These are phyloP conservation scores for Wakefieldia striispora DNA, from an alignment of 768 basidiomycete genomes.

Conservation along the genomic window DNA sequence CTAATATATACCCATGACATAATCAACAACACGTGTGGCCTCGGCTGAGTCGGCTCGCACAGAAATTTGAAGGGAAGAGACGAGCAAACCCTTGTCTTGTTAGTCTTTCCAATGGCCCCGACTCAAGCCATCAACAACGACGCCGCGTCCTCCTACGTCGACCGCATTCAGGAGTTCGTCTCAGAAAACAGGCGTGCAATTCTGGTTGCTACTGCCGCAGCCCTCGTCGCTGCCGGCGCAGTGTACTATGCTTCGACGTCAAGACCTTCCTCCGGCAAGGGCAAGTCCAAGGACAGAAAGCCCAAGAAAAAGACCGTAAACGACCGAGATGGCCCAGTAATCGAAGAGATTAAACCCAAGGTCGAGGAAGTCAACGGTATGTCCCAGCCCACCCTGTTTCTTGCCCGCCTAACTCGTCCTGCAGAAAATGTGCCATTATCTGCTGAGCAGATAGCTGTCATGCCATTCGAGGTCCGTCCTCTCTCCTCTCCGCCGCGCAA, in stretches of 20 bases:
- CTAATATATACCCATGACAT: slow-evolving; percentile 25
- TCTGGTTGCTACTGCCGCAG: slow-evolving; percentile 69
- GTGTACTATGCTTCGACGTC: slow-evolving; percentile 63
- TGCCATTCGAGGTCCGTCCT: slow-evolving; percentile 55
- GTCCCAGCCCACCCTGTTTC: slow-evolving; percentile 6
- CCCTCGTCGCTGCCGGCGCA: slow-evolving; percentile 67
- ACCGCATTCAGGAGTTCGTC: slow-evolving; percentile 67
- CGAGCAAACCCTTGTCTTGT: neutral
- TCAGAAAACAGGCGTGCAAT: slow-evolving; percentile 78
- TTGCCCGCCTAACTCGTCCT: slow-evolving; percentile 8
- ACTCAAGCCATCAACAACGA: slow-evolving; percentile 2
- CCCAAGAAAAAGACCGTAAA: slow-evolving; percentile 55
- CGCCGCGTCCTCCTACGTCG: slow-evolving; percentile 39
- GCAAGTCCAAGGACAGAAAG: slow-evolving; percentile 46
- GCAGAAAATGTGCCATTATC: slow-evolving; percentile 46
- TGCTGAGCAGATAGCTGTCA: slow-evolving; percentile 51
- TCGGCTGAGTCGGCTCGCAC: neutral
- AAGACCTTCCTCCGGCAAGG: slow-evolving; percentile 38
- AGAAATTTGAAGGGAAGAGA: slow-evolving; percentile 16
- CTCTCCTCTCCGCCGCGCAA: neutral
- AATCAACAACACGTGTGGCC: slow-evolving; percentile 18
- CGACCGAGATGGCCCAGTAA: slow-evolving; percentile 67
- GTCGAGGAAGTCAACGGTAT: slow-evolving; percentile 35
- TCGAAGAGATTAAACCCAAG: slow-evolving; percentile 69
- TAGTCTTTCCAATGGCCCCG: slow-evolving; percentile 21